phyloP scores from a whole-genome alignment of 2,329 filamentous ascomycete species.

The Corniculantispora saksenae region DNA sequence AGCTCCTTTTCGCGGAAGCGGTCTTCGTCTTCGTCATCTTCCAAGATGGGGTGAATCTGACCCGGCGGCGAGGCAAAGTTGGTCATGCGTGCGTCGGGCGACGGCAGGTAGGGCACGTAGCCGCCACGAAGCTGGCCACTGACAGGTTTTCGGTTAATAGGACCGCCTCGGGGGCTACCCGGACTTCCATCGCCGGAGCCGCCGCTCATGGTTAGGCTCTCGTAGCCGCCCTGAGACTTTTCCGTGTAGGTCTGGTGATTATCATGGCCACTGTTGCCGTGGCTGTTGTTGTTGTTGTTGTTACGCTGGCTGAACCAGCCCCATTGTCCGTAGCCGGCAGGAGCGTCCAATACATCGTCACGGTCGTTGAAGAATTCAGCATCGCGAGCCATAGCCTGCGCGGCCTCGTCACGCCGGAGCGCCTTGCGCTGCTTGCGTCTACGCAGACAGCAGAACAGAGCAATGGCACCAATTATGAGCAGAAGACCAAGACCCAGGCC shows the following conservation, averaged over 20 bases:
- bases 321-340: constrained; percentile 13
- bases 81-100: constrained; percentile 29
- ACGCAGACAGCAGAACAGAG: constrained; percentile 54
- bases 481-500: constrained; percentile 60
- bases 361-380: constrained; percentile 45
- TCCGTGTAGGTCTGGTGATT: constrained; percentile 22
- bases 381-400: constrained; percentile 53
- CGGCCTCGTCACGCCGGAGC: constrained; percentile 44
- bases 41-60: constrained; percentile 59
- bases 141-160: constrained; percentile 38
- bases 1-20: constrained; percentile 32
- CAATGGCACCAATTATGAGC: constrained; percentile 46
- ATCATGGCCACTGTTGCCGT: not conserved
- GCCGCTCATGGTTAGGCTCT: constrained; percentile 44
- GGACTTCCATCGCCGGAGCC: constrained; percentile 21
- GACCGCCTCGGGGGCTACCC: constrained; percentile 13
- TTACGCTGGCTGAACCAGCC: constrained; percentile 35
- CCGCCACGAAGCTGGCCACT: constrained; percentile 32
- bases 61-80: constrained; percentile 36
- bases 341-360: constrained; percentile 48
- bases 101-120: constrained; percentile 30
- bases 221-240: constrained; percentile 48
- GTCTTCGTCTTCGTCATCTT: constrained; percentile 56
- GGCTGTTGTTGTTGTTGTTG: not conserved
- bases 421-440: constrained; percentile 36